Conservation (phyloP, 768 basidiomycete species). For the Boletus pseudopeckii region DNA sequence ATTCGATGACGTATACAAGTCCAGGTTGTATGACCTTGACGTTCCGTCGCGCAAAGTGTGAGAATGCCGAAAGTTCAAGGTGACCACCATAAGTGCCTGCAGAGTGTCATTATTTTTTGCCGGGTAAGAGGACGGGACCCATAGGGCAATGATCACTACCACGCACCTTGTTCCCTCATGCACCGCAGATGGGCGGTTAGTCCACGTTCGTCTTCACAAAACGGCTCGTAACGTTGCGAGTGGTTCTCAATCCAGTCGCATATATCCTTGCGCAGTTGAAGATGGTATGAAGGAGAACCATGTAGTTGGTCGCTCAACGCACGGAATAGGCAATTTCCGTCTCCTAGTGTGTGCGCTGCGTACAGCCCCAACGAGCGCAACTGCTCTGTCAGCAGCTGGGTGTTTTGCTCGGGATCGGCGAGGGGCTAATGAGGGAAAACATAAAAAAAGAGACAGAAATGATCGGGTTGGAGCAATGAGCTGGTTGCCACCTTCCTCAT, state of each 20-base stretch:
- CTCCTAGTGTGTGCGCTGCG: slow-evolving; percentile 81
- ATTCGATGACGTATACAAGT: slow-evolving; percentile 86
- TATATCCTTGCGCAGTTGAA: slow-evolving; percentile 65
- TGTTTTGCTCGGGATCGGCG: slow-evolving; percentile 61
- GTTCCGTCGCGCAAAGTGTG: slow-evolving; percentile 70
- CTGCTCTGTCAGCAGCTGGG: slow-evolving; percentile 64
- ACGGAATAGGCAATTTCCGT: slow-evolving; percentile 93
- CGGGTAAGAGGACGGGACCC: background rate
- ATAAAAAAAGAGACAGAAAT: background rate
- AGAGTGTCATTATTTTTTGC: slow-evolving; percentile 8
- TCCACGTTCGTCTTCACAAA: slow-evolving; percentile 83
- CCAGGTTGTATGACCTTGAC: slow-evolving; percentile 94
- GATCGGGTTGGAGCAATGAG: slow-evolving; percentile 19
- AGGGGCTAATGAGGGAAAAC: slow-evolving; percentile 33
- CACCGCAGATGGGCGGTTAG: slow-evolving; percentile 67
- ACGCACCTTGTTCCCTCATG: slow-evolving; percentile 75
- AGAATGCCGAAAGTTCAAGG: slow-evolving; percentile 89
- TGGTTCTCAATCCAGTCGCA: slow-evolving; percentile 79
- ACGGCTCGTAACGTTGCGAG: slow-evolving; percentile 73
- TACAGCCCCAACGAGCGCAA: slow-evolving; percentile 79
- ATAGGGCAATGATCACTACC: background rate
- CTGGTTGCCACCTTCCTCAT: slow-evolving; percentile 12
- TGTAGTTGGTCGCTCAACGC: slow-evolving; percentile 86
- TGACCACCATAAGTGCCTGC: slow-evolving; percentile 89
- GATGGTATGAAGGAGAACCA: slow-evolving; percentile 68